These are phyloP conservation scores for Phytophthora cactorum DNA, from an alignment of 352 stramenopile species.

Conservation along the genomic window DNA sequence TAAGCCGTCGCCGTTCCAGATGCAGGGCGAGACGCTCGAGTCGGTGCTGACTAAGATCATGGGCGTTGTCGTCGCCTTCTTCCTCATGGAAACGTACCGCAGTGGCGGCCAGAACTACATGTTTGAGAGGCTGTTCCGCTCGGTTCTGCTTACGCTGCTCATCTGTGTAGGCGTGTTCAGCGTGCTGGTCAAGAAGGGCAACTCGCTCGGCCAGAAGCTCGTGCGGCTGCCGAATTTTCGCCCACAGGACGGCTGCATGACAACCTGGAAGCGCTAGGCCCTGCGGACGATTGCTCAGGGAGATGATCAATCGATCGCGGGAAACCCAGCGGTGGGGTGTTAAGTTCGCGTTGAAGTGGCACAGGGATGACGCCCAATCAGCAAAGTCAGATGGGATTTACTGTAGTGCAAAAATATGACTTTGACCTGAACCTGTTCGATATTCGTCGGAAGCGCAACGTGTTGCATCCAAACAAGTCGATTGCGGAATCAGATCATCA, in stretches of 20 bases:
- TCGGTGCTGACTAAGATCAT: constrained; percentile 60
- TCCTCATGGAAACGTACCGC: constrained; percentile 66
- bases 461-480: constrained; percentile 35
- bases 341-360: background rate
- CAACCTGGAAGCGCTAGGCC: constrained; percentile 68
- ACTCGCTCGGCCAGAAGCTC: constrained; percentile 65
- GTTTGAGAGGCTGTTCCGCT: constrained; percentile 65
- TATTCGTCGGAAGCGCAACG: constrained; percentile 30
- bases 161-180: constrained; percentile 56
- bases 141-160: constrained; percentile 56
- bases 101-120: constrained; percentile 47
- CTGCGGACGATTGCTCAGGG: constrained; percentile 18
- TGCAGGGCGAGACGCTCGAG: constrained; percentile 59
- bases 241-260: constrained; percentile 80
- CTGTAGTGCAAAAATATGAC: constrained; percentile 1
- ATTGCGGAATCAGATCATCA: constrained; percentile 27
- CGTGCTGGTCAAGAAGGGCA: constrained; percentile 82
- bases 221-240: constrained; percentile 69
- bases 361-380: constrained; percentile 5
- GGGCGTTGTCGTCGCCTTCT: constrained; percentile 55
- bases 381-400: background rate
- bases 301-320: constrained; percentile 9
- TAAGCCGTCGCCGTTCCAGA: constrained; percentile 60
- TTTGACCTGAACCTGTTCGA: background rate
- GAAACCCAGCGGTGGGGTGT: too few relatives aligned